Evolutionary conservation across 2,329 filamentous ascomycete genomes (phyloP).

Genomic region (Acrocalymma vagum): DNA sequence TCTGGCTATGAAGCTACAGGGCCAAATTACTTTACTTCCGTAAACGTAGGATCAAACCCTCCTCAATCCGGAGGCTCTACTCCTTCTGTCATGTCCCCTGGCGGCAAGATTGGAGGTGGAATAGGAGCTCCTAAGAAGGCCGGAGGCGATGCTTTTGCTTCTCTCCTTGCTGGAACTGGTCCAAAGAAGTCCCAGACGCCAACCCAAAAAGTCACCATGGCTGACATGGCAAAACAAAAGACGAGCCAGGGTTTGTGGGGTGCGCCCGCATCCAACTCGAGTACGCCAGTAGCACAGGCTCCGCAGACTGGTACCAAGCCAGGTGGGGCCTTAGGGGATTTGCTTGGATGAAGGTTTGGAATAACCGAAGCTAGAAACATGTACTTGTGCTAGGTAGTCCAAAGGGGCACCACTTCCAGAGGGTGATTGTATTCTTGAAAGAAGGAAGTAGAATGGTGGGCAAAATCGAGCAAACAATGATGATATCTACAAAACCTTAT

Average conservation of each 20-base stretch:
- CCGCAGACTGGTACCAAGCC: slow-evolving; percentile 42
- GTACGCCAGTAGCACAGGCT: slow-evolving; percentile 38
- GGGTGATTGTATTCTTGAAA: slow-evolving; percentile 2
- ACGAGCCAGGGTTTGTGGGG: slow-evolving; percentile 95
- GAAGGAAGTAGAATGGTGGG: too few species aligned
- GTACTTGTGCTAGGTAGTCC: too few species aligned
- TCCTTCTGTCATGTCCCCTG: slow-evolving; percentile 54
- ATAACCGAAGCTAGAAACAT: too few species aligned
- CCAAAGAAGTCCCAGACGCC: slow-evolving; percentile 76
- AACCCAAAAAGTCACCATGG: slow-evolving; percentile 76
- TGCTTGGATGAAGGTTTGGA: slow-evolving; percentile 42
- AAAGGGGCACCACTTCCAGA: too few species aligned
- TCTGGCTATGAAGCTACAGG: slow-evolving; percentile 76
- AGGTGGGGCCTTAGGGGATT: slow-evolving; percentile 45
- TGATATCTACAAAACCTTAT: too few species aligned
- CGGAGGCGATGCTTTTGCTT: slow-evolving; percentile 87
- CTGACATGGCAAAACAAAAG: slow-evolving; percentile 97
- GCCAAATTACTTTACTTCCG: slow-evolving; percentile 95
- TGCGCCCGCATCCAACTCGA: slow-evolving; percentile 60
- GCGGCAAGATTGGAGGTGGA: slow-evolving; percentile 47
- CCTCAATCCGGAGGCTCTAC: slow-evolving; percentile 46
- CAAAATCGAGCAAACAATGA: too few species aligned
- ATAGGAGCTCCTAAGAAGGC: slow-evolving; percentile 57
- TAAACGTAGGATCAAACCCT: slow-evolving; percentile 54
- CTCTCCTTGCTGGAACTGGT: slow-evolving; percentile 79